Percentiles rank a stretch among this genome's conserved stretches.
These are phyloP conservation scores for Trichoderma breve DNA, from an alignment of 2,329 filamentous ascomycete genomes.

Conservation along the genomic window DNA sequence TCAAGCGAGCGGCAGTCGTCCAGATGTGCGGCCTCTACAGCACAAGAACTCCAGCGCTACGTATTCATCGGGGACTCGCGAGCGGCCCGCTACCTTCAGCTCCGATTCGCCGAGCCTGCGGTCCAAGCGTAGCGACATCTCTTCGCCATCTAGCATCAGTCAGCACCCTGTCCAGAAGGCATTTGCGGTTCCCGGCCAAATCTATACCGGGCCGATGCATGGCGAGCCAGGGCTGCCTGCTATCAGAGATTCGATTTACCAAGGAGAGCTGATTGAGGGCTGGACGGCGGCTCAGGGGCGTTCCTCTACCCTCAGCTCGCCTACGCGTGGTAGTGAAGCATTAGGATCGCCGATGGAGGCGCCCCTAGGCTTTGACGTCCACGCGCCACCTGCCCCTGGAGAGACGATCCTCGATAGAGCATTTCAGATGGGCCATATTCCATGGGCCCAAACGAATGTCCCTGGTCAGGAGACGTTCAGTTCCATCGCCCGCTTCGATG, in stretches of 20 bases:
- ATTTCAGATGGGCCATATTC: constrained; percentile 62
- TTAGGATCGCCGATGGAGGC: constrained; percentile 50
- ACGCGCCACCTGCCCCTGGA: constrained; percentile 53
- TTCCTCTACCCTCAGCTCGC: constrained; percentile 57
- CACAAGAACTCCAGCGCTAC: constrained; percentile 51
- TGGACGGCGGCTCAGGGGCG: constrained; percentile 61
- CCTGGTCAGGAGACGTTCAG: constrained; percentile 62
- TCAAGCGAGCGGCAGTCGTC: constrained; percentile 31
- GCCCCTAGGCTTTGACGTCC: constrained; percentile 41
- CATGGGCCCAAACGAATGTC: constrained; percentile 54
- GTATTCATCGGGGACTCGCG: constrained; percentile 46
- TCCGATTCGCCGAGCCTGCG: constrained; percentile 61
- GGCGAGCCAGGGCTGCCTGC: constrained; percentile 57
- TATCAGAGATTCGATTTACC: constrained; percentile 48
- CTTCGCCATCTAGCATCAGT: constrained; percentile 54
- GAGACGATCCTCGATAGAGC: constrained; percentile 68
- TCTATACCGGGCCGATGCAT: constrained; percentile 52
- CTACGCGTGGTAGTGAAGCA: constrained; percentile 53
- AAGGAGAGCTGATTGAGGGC: constrained; percentile 57
- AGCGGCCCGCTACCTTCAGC: constrained; percentile 51
- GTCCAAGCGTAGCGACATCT: constrained; percentile 62
- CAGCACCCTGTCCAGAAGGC: constrained; percentile 39
- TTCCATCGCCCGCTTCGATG: constrained; percentile 64
- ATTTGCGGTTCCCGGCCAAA: constrained; percentile 42
- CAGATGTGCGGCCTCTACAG: constrained; percentile 37